Evolutionary conservation across 1,284 basidiomycete species (phyloP).

Genomic region (Sporisorium iseilematis-ciliati): DNA sequence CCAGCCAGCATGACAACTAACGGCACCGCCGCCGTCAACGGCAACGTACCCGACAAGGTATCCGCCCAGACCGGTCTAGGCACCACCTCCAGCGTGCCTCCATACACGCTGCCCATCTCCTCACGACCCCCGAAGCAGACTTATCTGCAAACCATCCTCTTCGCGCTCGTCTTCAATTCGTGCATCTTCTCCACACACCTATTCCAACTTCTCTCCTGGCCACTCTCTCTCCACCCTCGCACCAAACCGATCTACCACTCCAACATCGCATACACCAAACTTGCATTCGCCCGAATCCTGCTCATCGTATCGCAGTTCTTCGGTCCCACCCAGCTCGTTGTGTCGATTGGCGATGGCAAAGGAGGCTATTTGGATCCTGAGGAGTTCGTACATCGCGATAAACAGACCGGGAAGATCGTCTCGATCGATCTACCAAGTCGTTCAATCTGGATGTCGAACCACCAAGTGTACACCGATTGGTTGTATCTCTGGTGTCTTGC

Average conservation of each 20-base stretch:
- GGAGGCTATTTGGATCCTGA: slow-evolving; percentile 56
- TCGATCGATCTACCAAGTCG: slow-evolving; percentile 50
- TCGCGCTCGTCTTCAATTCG: slow-evolving; percentile 55
- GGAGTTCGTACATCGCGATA: slow-evolving; percentile 42
- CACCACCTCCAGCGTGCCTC: slow-evolving; percentile 5
- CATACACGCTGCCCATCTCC: slow-evolving; percentile 49
- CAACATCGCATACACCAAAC: slow-evolving; percentile 56
- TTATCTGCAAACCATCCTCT: slow-evolving; percentile 45
- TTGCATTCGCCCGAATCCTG: slow-evolving; percentile 42
- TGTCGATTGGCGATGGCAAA: slow-evolving; percentile 53
- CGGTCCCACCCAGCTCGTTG: slow-evolving; percentile 56
- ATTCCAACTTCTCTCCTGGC: slow-evolving; percentile 53
- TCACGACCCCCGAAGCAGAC: slow-evolving; percentile 32
- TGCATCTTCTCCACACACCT: slow-evolving; percentile 52
- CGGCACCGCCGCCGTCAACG: not conserved
- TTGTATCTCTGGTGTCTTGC: slow-evolving; percentile 64
- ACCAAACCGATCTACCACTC: slow-evolving; percentile 41
- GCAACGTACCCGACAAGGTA: slow-evolving; percentile 8
- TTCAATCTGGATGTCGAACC: slow-evolving; percentile 59
- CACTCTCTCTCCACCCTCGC: slow-evolving; percentile 36
- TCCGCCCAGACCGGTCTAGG: slow-evolving; percentile 41
- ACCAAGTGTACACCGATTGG: slow-evolving; percentile 66
- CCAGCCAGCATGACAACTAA: slow-evolving; percentile 3
- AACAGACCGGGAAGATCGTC: slow-evolving; percentile 37
- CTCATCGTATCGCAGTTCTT: slow-evolving; percentile 61